A percentile compares a stretch with the other conserved stretches of the same genome.
Conservation (phyloP, 2,329 filamentous ascomycete species). For the Aquanectria penicillioides region DNA sequence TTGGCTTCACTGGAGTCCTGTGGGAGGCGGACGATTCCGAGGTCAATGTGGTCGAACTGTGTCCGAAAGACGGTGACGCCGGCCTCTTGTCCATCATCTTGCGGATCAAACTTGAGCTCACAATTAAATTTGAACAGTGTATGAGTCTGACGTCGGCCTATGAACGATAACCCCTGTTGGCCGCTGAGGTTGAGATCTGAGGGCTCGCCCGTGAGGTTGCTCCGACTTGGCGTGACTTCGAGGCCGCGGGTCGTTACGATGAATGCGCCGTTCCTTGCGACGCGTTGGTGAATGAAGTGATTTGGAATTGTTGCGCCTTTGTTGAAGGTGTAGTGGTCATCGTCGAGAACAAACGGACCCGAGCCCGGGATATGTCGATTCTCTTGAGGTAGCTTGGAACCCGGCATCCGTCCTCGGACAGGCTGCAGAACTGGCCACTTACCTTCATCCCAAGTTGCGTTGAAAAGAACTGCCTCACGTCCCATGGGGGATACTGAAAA, state of each 20-base stretch:
- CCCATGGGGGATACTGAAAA: conserved; percentile 62
- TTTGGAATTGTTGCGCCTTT: not conserved
- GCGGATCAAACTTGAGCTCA: conserved; percentile 49
- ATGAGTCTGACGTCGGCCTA: conserved; percentile 6
- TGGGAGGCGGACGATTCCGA: conserved; percentile 50
- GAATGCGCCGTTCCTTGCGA: conserved; percentile 57
- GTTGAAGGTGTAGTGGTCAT: not conserved
- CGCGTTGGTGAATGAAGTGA: not conserved
- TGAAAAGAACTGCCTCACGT: conserved; percentile 59
- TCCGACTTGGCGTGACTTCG: conserved; percentile 56
- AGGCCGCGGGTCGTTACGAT: conserved; percentile 56
- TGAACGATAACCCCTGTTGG: not conserved
- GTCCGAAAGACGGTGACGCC: conserved; percentile 64
- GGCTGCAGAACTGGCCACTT: conserved; percentile 56
- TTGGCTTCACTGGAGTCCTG: conserved; percentile 35
- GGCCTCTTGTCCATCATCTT: conserved; percentile 55
- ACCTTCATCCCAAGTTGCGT: conserved; percentile 58
- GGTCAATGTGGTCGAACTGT: conserved; percentile 62
- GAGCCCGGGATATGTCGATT: not conserved
- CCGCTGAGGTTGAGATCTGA: not conserved
- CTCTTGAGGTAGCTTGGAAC: conserved; percentile 38
- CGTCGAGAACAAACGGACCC: conserved; percentile 1
- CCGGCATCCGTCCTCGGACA: conserved; percentile 41
- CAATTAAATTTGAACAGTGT: conserved; percentile 10
- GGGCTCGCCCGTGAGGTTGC: conserved; percentile 60